Conservation (phyloP, 768 basidiomycete species). For the Xanthoconium stramineum region DNA sequence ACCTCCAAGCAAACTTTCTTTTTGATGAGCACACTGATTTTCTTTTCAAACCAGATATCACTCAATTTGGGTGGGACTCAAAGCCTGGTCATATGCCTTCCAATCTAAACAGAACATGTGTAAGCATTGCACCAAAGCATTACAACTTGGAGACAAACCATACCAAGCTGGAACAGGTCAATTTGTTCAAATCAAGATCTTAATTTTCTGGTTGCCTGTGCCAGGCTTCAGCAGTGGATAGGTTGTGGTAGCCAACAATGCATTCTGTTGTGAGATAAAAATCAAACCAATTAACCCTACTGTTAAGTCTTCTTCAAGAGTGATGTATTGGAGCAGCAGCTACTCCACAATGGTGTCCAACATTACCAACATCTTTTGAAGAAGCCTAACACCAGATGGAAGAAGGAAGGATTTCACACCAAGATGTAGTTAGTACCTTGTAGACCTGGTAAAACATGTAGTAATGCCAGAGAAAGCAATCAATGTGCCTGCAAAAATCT, state of each 20-base stretch:
- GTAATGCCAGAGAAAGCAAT: too few relatives aligned
- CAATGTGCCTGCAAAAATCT: too few relatives aligned
- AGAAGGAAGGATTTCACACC: too few relatives aligned
- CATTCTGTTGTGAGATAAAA: not conserved
- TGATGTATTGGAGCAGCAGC: too few relatives aligned
- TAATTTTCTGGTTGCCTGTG: not conserved
- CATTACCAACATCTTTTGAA: too few relatives aligned
- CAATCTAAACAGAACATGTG: not conserved
- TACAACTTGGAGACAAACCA: not conserved
- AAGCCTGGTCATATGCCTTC: not conserved
- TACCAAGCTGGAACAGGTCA: not conserved
- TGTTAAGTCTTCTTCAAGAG: too few relatives aligned
- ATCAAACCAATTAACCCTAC: not conserved
- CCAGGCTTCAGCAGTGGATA: not conserved
- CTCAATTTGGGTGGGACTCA: not conserved
- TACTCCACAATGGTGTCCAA: too few relatives aligned
- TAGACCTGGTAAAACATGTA: too few relatives aligned
- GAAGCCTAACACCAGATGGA: too few relatives aligned
- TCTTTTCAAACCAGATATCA: not conserved
- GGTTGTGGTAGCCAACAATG: not conserved
- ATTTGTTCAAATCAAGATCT: not conserved
- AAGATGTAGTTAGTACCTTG: too few relatives aligned
- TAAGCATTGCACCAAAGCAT: not conserved
- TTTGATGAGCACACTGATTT: not conserved
- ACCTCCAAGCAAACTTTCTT: not conserved